These are phyloP conservation scores for Podospora comata DNA, from an alignment of 495 filamentous ascomycete genomes.

Conservation along the genomic window DNA sequence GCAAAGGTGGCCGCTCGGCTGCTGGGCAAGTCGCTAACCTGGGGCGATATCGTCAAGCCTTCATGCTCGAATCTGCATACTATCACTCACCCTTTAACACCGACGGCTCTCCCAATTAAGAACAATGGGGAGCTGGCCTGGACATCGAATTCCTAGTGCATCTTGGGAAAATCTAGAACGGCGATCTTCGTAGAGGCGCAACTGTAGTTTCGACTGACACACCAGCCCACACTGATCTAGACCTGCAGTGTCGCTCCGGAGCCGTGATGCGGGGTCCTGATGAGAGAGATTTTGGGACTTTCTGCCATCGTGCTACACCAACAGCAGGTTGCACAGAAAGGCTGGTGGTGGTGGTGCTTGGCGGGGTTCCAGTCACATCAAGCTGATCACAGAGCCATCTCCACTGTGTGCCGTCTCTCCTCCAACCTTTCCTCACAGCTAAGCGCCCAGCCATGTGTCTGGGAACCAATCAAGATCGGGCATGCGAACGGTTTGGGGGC, in stretches of 20 bases:
- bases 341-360: background rate
- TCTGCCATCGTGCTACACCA: background rate
- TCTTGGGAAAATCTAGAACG: background rate
- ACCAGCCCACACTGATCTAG: background rate
- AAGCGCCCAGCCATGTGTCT: constrained; percentile 20
- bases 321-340: constrained; percentile 4
- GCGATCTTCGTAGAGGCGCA: too few relatives aligned
- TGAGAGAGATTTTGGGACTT: background rate
- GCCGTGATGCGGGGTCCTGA: background rate
- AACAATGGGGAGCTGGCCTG: background rate
- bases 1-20: constrained; percentile 28
- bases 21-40: constrained; percentile 30
- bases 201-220: background rate
- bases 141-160: too few relatives aligned
- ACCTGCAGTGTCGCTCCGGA: background rate
- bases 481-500: constrained; percentile 2
- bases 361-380: constrained; percentile 5
- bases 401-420: constrained; percentile 10
- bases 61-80: constrained; percentile 8
- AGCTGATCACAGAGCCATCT: constrained; percentile 3
- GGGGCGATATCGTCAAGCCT: constrained; percentile 24
- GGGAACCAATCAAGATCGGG: constrained; percentile 16
- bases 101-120: constrained; percentile 14
- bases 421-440: constrained; percentile 23
- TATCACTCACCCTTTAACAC: constrained; percentile 18